Evolutionary conservation across 441 rosid genomes (phyloP).

Genomic region (Jatropha podagrica): DNA sequence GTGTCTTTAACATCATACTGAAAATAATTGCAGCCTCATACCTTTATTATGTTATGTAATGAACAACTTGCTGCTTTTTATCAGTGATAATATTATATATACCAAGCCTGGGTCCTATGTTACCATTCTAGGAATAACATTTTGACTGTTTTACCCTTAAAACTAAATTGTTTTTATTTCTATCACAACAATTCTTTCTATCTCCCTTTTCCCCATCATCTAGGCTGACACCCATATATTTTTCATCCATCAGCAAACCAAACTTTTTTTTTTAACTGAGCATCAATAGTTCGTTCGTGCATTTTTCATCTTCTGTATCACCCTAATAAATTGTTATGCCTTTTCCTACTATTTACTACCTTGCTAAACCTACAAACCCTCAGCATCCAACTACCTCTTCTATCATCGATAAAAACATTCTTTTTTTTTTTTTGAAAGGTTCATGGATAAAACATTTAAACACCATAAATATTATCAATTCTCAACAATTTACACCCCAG

Average conservation of each 20-base stretch:
- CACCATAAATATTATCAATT: too few relatives aligned
- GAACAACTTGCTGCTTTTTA: neutral
- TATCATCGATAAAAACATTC: neutral
- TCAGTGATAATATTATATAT: neutral
- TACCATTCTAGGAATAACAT: neutral
- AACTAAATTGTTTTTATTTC: neutral
- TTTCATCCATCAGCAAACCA: neutral
- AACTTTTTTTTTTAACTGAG: too few relatives aligned
- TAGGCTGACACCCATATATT: neutral
- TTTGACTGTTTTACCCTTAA: neutral
- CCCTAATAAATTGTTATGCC: neutral
- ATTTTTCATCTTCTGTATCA: neutral
- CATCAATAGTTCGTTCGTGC: neutral
- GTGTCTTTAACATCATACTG: slow-evolving; percentile 1
- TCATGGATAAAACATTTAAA: too few relatives aligned
- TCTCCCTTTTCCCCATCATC: neutral
- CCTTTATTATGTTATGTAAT: neutral
- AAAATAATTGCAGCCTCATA: neutral
- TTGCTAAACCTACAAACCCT: neutral
- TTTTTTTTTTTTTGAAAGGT: too few relatives aligned
- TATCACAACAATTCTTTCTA: neutral
- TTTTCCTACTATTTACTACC: neutral
- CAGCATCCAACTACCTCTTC: neutral
- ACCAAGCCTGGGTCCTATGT: neutral
- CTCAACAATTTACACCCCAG: too few relatives aligned